Conservation (phyloP, 2,329 filamentous ascomycete species). For the Ophiostoma triangulosporum region DNA sequence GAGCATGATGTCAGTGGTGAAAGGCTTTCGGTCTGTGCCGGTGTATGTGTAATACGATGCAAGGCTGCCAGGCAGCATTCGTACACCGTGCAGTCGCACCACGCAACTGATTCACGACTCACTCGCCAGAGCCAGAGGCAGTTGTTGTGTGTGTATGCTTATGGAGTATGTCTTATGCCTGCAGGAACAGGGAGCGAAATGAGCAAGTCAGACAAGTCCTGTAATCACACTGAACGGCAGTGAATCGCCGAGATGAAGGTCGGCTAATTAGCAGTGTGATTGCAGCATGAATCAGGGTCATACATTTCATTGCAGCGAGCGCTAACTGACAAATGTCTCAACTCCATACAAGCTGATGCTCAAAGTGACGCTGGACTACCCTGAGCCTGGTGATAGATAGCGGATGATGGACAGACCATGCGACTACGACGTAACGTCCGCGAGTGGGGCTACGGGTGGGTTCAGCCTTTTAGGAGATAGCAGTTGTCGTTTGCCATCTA, state of each 20-base stretch:
- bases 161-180: too few species aligned
- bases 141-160: too few species aligned
- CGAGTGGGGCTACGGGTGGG: not conserved
- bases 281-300: not conserved
- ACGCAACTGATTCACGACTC: too few species aligned
- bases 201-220: not conserved
- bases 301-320: too few species aligned
- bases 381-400: not conserved
- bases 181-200: not conserved
- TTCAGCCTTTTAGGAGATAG: not conserved
- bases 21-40: too few species aligned
- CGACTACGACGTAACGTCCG: not conserved
- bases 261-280: not conserved
- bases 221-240: too few species aligned
- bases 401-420: not conserved
- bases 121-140: too few species aligned
- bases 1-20: too few species aligned
- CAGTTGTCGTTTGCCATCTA: not conserved
- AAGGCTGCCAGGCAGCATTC: not conserved
- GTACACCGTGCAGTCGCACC: not conserved
- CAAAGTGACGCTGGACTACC: not conserved
- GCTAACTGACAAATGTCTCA: too few species aligned
- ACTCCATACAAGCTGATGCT: too few species aligned
- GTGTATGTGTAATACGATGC: not conserved
- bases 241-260: not conserved